Base-by-base conservation (phyloP, 345 rosid genomes). In the Brassica juncea region DNA sequence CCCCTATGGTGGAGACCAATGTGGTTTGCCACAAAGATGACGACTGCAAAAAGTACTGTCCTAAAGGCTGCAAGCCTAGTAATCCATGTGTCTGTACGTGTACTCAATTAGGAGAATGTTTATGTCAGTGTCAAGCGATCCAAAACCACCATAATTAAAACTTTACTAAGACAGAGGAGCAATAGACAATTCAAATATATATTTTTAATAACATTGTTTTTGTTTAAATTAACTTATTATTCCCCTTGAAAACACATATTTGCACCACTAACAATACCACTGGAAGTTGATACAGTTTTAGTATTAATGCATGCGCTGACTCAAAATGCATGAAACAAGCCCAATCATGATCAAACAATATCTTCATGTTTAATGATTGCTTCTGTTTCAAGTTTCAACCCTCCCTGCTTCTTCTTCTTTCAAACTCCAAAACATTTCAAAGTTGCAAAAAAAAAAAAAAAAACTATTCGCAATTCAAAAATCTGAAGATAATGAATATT, bases 21-120 rank as follows among this genome's bases (percentile, higher is more conserved):
- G 28, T 9, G 23, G 0, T 8, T 23, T 79, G 82, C 68, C 57
- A 1, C 31, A 10, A 6, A 59, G 71, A 73, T 12, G 15, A 0
- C 1, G 74, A 79, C 1, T 79, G 82, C 71, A 35, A 25, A 15
- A 58, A 73, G 44, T 59, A 31, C 57, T 73, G 82, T 73, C 77
- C 68, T 66, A 47, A 11, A 12, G 55, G 15, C 1, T 79, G 70
- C 78, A 72, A 44, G 55, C 4, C n/a, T 34, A 6, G 6, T 32
- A 30, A 1, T 0, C 8, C 81, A 9, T 77, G 75, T 23, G 12
- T 1, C 31, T 70, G 58, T 64, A 1, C 3, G 11, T 71, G 80
- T 69, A 59, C 34, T 72, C n/a, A 25, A 47, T 47, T 14, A 10
- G 69, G 77, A 44, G 9, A 61, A 1, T 79, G 82, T 73, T 60